These are phyloP conservation scores for Funneliformis geosporum DNA, from an alignment of 192 early-diverging fungal genomes.

Conservation along the genomic window DNA sequence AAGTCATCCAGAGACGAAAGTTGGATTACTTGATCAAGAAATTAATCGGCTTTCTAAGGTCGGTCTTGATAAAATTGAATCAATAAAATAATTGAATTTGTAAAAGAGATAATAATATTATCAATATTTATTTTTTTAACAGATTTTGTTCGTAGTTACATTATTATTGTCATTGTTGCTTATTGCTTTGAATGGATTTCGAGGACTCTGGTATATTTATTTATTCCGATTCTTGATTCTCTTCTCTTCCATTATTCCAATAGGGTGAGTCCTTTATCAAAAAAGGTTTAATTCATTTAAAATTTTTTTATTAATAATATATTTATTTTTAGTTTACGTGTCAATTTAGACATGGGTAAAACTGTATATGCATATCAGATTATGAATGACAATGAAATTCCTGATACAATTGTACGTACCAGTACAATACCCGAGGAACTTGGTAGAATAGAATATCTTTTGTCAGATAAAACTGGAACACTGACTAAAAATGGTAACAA, in stretches of 20 bases:
- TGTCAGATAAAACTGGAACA: slow-evolving; percentile 97
- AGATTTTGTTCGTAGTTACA: slow-evolving; percentile 88
- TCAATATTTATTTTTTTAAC: background rate
- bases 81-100: background rate
- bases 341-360: slow-evolving; percentile 97
- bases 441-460: slow-evolving; percentile 87
- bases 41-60: slow-evolving; percentile 92
- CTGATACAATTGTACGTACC: slow-evolving; percentile 86
- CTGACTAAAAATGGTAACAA: slow-evolving; percentile 84
- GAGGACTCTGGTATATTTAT: slow-evolving; percentile 89
- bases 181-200: slow-evolving; percentile 88
- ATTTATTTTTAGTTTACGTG: slow-evolving; percentile 62
- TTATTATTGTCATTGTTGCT: slow-evolving; percentile 78
- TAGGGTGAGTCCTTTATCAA: slow-evolving; percentile 52
- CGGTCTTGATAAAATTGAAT: background rate
- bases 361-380: slow-evolving; percentile 88
- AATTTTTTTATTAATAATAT: slow-evolving; percentile 9
- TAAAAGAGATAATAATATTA: background rate
- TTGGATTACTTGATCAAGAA: slow-evolving; percentile 86
- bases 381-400: slow-evolving; percentile 83
- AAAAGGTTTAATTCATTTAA: background rate
- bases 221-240: slow-evolving; percentile 92
- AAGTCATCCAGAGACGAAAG: slow-evolving; percentile 85
- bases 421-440: slow-evolving; percentile 96
- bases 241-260: slow-evolving; percentile 94